Conservation (phyloP, 179 eudicot species). For the Actinidia arguta region DNA sequence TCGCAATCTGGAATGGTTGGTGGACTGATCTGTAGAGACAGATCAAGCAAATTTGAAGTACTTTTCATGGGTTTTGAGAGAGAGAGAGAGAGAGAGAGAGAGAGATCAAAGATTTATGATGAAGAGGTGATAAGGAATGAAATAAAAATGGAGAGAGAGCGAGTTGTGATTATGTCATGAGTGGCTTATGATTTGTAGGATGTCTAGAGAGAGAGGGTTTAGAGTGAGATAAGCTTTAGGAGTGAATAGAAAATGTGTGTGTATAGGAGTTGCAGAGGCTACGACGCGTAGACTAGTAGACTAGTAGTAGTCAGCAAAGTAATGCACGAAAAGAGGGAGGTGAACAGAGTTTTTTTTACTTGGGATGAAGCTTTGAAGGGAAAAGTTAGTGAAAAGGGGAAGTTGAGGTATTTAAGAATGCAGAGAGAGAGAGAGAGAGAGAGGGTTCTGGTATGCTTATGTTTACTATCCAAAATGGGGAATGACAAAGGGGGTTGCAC, state of each 20-base stretch:
- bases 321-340: conserved; percentile 16
- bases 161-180: conserved; percentile 70
- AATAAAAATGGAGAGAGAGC: conserved; percentile 3
- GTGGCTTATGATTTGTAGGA: conserved; percentile 75
- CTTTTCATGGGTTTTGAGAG: conserved; percentile 19
- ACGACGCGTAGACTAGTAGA: too few relatives aligned
- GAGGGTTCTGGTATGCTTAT: neutral
- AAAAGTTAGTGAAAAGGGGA: conserved; percentile 26
- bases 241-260: neutral
- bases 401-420: conserved; percentile 23
- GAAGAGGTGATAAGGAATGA: neutral
- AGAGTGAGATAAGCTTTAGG: conserved; percentile 21
- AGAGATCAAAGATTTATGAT: neutral
- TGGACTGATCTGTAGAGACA: conserved; percentile 73
- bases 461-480: neutral
- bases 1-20: conserved; percentile 39
- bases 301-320: conserved; percentile 20
- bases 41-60: conserved; percentile 51
- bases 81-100: neutral
- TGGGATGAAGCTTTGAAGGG: conserved; percentile 17
- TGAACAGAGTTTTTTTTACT: conserved; percentile 9
- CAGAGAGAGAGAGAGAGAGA: conserved; percentile 8
- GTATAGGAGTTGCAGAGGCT: neutral
- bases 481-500: conserved; percentile 21
- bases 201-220: conserved; percentile 14